Evolutionary conservation across 768 basidiomycete genomes (phyloP).

Genomic region (Cystobasidium ongulense): DNA sequence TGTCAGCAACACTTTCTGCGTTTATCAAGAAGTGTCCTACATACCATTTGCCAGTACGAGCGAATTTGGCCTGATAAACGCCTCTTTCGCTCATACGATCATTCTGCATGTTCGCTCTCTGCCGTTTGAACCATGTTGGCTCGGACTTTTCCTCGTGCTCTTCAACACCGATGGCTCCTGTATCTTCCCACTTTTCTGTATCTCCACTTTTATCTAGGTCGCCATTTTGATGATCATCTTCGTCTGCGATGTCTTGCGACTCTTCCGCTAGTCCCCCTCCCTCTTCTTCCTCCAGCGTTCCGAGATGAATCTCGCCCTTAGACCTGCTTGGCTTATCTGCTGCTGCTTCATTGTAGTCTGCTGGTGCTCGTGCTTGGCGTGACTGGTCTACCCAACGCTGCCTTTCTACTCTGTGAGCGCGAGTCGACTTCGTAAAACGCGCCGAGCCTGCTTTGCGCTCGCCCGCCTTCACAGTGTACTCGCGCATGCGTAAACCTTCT

Average conservation of each 20-base stretch:
- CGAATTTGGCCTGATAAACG: conserved; percentile 11
- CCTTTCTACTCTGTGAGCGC: not conserved
- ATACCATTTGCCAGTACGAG: conserved; percentile 12
- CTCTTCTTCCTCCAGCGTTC: not conserved
- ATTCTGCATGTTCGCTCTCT: not conserved
- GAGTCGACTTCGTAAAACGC: not conserved
- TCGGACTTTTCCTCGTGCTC: not conserved
- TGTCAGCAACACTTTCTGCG: not conserved
- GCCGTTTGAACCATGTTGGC: not conserved
- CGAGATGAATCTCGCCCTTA: not conserved
- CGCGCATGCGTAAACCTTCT: conserved; percentile 12
- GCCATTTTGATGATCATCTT: not conserved
- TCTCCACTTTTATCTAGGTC: not conserved
- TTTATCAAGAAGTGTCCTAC: not conserved
- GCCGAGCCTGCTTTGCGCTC: conserved; percentile 19
- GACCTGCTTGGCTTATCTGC: not conserved
- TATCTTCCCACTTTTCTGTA: conserved; percentile 6
- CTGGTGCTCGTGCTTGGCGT: not conserved
- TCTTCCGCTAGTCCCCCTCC: conserved; percentile 14
- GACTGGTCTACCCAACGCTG: not conserved
- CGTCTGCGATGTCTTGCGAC: not conserved
- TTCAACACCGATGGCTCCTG: not conserved
- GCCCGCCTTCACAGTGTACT: conserved; percentile 16
- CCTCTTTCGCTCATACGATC: conserved; percentile 23
- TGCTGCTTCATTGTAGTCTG: not conserved